Percentiles rank a stretch among this genome's conserved stretches.
Evolutionary conservation across 2,329 filamentous ascomycete genomes (phyloP).

Genomic region (Fusarium sp.): DNA sequence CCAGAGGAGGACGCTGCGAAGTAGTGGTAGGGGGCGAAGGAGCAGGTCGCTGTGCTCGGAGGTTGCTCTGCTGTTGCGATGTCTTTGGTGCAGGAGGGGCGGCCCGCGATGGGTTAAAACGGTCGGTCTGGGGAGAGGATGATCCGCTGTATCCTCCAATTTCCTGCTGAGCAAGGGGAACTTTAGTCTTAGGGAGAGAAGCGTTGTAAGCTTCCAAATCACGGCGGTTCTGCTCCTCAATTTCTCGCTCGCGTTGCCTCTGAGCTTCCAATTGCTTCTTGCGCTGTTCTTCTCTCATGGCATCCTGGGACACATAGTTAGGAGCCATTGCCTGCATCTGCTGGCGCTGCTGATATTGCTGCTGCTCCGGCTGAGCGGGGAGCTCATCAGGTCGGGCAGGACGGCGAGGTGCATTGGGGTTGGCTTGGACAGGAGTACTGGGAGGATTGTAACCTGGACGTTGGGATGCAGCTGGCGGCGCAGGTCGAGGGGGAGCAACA

Average conservation of each 20-base stretch:
- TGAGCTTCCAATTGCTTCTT: conserved; percentile 72
- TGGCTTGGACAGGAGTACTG: conserved; percentile 50
- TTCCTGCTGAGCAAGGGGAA: conserved; percentile 89
- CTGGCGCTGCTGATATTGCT: conserved; percentile 66
- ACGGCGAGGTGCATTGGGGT: conserved; percentile 55
- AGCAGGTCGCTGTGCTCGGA: conserved; percentile 81
- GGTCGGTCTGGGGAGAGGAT: conserved; percentile 61
- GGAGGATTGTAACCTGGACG: conserved; percentile 55
- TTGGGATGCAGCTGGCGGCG: conserved; percentile 60
- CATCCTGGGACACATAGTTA: conserved; percentile 64
- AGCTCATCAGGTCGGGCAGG: conserved; percentile 56
- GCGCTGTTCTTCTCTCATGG: conserved; percentile 66
- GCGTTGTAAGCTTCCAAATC: conserved; percentile 92
- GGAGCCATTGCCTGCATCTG: conserved; percentile 68
- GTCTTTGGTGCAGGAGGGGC: conserved; percentile 82
- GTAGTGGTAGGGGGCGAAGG: conserved; percentile 69
- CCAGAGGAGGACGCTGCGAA: conserved; percentile 58
- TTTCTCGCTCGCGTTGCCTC: conserved; percentile 60
- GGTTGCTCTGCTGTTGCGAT: conserved; percentile 62
- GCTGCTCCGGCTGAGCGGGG: conserved; percentile 50
- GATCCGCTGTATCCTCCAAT: conserved; percentile 69
- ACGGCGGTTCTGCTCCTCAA: conserved; percentile 74
- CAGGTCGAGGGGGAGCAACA: conserved; percentile 76
- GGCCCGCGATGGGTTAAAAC: conserved; percentile 87
- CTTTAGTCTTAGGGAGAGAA: conserved; percentile 82